These are phyloP conservation scores for Cucurbita maxima DNA, from an alignment of 306 rosid genomes.

Conservation along the genomic window DNA sequence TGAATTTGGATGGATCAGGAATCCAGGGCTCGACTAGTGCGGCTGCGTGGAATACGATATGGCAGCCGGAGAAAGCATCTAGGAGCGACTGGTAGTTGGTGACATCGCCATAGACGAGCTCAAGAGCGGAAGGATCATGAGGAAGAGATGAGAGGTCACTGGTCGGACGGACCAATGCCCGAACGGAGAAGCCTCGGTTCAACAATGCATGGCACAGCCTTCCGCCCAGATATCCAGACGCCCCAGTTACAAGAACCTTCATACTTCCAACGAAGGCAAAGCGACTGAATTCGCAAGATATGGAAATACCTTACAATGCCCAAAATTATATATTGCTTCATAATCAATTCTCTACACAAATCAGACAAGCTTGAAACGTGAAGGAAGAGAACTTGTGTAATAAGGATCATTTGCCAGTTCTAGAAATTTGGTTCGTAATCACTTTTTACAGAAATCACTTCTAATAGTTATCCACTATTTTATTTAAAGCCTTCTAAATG, in stretches of 20 bases:
- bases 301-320: not conserved
- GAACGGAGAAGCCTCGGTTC: slow-evolving; percentile 40
- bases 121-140: slow-evolving; percentile 16
- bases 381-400: not conserved
- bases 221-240: slow-evolving; percentile 80
- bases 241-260: slow-evolving; percentile 66
- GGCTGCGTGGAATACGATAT: slow-evolving; percentile 71
- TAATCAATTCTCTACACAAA: not conserved
- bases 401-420: not conserved
- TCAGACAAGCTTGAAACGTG: not conserved
- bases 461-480: not conserved
- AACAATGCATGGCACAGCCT: slow-evolving; percentile 50
- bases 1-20: slow-evolving; percentile 67
- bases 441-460: not conserved
- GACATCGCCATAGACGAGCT: slow-evolving; percentile 64
- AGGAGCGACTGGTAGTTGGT: slow-evolving; percentile 59
- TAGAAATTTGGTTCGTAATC: not conserved
- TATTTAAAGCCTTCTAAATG: not conserved
- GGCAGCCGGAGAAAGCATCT: slow-evolving; percentile 56
- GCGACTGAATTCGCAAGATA: not conserved
- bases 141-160: slow-evolving; percentile 69
- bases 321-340: not conserved
- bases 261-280: slow-evolving; percentile 5
- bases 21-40: slow-evolving; percentile 96
- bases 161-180: slow-evolving; percentile 62